Evolutionary conservation across 1,284 basidiomycete species (phyloP).

Genomic region (Trichosporon inkin): DNA sequence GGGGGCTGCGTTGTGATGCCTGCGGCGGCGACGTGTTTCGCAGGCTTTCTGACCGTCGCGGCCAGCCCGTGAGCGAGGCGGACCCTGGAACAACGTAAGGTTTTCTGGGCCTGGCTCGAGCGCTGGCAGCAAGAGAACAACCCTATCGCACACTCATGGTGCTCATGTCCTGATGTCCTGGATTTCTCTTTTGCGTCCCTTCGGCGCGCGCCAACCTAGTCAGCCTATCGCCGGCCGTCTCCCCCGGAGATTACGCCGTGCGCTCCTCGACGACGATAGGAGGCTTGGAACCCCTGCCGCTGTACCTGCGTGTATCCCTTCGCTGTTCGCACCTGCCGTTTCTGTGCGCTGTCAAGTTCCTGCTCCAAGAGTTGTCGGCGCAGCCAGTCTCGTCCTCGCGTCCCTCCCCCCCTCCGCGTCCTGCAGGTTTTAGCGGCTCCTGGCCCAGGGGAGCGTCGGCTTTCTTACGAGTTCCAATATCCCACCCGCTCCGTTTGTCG

Average conservation of each 20-base stretch:
- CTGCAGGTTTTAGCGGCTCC: not conserved
- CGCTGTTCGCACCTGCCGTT: too few relatives aligned
- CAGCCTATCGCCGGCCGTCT: too few relatives aligned
- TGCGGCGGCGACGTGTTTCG: not conserved
- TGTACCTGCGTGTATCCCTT: too few relatives aligned
- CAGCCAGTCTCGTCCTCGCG: not conserved
- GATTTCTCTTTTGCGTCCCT: slow-evolving; percentile 1
- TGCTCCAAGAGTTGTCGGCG: not conserved
- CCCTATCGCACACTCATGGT: not conserved
- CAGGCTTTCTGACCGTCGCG: not conserved
- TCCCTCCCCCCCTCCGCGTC: not conserved
- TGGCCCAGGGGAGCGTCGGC: not conserved
- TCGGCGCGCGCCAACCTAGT: too few relatives aligned
- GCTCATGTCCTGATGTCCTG: not conserved
- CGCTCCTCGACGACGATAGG: too few relatives aligned
- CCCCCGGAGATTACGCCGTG: too few relatives aligned
- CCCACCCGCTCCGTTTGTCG: slow-evolving; percentile 1
- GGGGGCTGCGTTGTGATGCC: not conserved
- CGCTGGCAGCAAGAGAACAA: slow-evolving; percentile 1
- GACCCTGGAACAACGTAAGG: slow-evolving; percentile 4
- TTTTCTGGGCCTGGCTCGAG: not conserved
- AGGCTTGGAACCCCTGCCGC: too few relatives aligned
- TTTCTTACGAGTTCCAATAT: not conserved
- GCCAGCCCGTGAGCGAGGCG: not conserved
- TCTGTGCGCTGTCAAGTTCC: too few relatives aligned